Evolutionary conservation across 805 yeast genomes (phyloP).

Genomic region (Zygoascus ofunaensis): DNA sequence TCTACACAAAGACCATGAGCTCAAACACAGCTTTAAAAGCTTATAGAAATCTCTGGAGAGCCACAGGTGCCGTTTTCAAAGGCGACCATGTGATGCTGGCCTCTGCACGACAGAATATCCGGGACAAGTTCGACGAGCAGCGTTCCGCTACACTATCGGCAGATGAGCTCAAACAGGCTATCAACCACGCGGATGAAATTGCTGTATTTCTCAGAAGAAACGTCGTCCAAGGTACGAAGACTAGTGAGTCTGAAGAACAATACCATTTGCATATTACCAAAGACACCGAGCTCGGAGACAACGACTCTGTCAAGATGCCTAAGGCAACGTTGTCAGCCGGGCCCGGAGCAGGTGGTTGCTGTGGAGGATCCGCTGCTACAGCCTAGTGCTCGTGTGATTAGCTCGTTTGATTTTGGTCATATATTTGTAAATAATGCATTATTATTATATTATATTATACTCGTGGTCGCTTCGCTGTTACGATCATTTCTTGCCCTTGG

Average conservation of each 20-base stretch:
- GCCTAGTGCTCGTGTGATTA: too few relatives aligned
- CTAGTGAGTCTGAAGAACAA: constrained; percentile 10
- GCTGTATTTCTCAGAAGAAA: constrained; percentile 59
- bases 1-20: too few relatives aligned
- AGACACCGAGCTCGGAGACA: constrained; percentile 84
- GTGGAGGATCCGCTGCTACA: constrained; percentile 1
- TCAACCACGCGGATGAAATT: constrained; percentile 58
- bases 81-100: constrained; percentile 14
- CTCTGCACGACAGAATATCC: constrained; percentile 17
- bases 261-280: constrained; percentile 56
- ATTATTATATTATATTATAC: too few relatives aligned
- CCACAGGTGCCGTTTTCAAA: constrained; percentile 28
- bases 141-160: constrained; percentile 29
- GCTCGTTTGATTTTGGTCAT: too few relatives aligned
- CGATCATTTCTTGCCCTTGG: constrained; percentile 9
- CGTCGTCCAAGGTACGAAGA: constrained; percentile 69
- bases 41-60: constrained; percentile 24
- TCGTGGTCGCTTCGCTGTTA: too few relatives aligned
- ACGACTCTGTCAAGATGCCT: constrained; percentile 57
- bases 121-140: constrained; percentile 16
- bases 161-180: constrained; percentile 41
- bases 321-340: neutral
- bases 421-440: constrained; percentile 3
- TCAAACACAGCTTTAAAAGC: constrained; percentile 12
- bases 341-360: constrained; percentile 1